Conservation (phyloP, 2,329 filamentous ascomycete species). For the Penicillium sp. region DNA sequence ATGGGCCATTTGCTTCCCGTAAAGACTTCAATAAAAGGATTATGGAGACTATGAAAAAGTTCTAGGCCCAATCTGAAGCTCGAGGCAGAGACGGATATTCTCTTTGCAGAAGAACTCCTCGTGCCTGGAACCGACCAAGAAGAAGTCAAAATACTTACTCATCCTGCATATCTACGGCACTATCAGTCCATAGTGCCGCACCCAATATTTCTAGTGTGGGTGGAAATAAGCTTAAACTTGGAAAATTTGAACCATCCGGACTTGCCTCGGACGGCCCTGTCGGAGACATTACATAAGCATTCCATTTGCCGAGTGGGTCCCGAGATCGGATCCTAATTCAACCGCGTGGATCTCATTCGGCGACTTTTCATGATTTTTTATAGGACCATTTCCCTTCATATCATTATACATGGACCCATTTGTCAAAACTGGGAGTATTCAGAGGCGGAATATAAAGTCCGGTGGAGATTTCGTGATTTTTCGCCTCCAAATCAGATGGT, state of each 20-base stretch:
- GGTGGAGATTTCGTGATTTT: neutral
- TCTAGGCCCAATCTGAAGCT: neutral
- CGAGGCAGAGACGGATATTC: neutral
- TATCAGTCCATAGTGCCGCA: neutral
- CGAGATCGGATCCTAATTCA: neutral
- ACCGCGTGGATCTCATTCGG: constrained; percentile 3
- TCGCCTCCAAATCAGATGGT: neutral
- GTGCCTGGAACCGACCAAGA: neutral
- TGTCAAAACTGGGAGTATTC: neutral
- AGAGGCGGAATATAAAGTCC: neutral
- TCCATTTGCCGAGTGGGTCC: neutral
- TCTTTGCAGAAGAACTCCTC: neutral
- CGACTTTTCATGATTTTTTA: neutral
- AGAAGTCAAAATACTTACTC: neutral
- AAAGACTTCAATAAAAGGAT: neutral
- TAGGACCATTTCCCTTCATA: neutral
- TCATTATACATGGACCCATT: neutral
- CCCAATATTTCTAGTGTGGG: neutral
- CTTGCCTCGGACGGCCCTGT: neutral
- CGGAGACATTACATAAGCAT: neutral
- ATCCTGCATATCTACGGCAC: neutral
- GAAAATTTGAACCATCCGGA: neutral
- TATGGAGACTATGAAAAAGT: neutral
- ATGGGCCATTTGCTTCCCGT: neutral
- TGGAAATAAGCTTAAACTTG: neutral